Conservation (phyloP, 129 eudicot species). For the Heracleum sosnowskyi region DNA sequence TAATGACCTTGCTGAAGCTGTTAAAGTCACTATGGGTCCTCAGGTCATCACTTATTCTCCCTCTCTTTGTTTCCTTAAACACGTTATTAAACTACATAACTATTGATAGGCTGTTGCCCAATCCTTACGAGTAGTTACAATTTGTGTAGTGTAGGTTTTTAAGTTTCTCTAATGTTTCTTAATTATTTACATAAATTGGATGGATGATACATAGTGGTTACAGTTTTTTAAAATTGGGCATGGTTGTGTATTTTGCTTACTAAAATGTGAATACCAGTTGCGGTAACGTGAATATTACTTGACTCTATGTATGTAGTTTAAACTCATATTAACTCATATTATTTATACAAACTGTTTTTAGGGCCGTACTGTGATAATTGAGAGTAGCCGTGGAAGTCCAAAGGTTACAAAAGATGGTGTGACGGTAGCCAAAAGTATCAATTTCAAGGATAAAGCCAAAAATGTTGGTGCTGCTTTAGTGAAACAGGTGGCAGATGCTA, state of each 20-base stretch:
- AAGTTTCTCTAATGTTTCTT: background rate
- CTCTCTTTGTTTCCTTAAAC: background rate
- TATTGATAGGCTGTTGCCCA: background rate
- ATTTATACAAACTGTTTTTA: slow-evolving; percentile 25
- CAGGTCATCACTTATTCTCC: slow-evolving; percentile 33
- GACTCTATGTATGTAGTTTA: background rate
- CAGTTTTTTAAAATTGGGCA: background rate
- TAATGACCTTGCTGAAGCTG: slow-evolving; percentile 93
- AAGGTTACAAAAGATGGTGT: slow-evolving; percentile 97
- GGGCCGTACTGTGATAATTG: slow-evolving; percentile 90
- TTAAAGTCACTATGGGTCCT: slow-evolving; percentile 98
- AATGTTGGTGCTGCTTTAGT: slow-evolving; percentile 81
- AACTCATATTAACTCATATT: background rate
- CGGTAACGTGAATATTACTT: background rate
- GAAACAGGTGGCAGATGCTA: slow-evolving; percentile 89
- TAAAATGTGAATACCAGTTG: background rate
- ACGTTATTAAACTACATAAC: too few species aligned
- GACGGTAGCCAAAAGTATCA: slow-evolving; percentile 90
- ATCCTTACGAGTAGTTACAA: background rate
- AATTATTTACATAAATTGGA: background rate
- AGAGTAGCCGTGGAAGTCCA: slow-evolving; percentile 48
- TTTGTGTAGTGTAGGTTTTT: background rate
- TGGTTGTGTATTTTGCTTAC: background rate
- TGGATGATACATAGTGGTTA: background rate
- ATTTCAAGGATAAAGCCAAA: slow-evolving; percentile 60